Base-by-base conservation (phyloP, 192 early-diverging fungal species). In the Lobosporangium transversale region DNA sequence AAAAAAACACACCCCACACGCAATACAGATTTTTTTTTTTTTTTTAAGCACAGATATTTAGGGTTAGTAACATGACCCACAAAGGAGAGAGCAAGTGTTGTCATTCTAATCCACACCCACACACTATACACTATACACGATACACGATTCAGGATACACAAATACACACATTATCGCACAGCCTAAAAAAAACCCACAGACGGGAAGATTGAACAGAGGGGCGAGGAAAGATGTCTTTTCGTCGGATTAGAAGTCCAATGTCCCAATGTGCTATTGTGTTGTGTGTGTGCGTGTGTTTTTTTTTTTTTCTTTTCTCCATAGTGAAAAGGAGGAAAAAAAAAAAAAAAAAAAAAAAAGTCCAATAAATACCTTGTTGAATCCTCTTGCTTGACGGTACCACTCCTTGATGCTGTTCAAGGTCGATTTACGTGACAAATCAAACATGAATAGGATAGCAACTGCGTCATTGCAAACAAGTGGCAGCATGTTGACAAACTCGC, bases 401-500 rank as follows among this genome's bases (percentile, higher is more conserved):
- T 96, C 95, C 76, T 95, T 95, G 59, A 98, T 91, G 50, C 86
- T 91, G 67, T 98, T 98, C 36, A 98, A 80, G 8, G 97, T 95
- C 12, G 92, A 90, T 63, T 94, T 94, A 42, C 94, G 87, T 6
- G 94, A 91, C 54, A 98, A 73, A 79, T 98, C 97, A 88, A 98
- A 98, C 88, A 96, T 94, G 78, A 98, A 98, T 47, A 98, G 83
- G 53, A 98, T 90, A 0, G 94, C 97, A 6, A 95, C 90, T 0
- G 97, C 94, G 79, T 98, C 97, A 68, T 95, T 96, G 79, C 95
- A 96, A 20, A 97, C 95, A n/a, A 98, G 74, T 0, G 97, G 97
- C 30, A 98, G 81, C 97, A 98, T 98, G 71, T 94, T 97, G 42
- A 97, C 90, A 80, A 98, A 98, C 80, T 98, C 97, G 7, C 92